These are phyloP conservation scores for Kodamaea nitidulidarum DNA, from an alignment of 805 yeast genomes.

Conservation along the genomic window DNA sequence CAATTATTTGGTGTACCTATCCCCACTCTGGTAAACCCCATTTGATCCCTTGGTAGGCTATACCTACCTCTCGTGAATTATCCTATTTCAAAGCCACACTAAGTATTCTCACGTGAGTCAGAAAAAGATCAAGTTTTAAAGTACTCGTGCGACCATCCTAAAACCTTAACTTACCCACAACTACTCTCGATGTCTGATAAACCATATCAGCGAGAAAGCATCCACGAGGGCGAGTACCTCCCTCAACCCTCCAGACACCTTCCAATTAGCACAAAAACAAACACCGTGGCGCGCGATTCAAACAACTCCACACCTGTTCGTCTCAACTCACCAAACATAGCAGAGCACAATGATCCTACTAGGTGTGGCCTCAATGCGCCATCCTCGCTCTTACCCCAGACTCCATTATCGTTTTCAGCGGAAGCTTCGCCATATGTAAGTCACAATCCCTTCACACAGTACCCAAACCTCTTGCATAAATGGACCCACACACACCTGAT, in stretches of 20 bases:
- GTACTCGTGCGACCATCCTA: too few relatives aligned
- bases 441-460: not conserved
- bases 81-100: not conserved
- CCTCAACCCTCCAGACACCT: constrained; percentile 23
- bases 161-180: too few relatives aligned
- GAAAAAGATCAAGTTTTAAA: too few relatives aligned
- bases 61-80: too few relatives aligned
- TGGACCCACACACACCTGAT: constrained; percentile 77
- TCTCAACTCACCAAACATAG: constrained; percentile 20
- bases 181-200: constrained; percentile 4
- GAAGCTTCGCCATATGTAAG: constrained; percentile 5
- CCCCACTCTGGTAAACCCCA: too few relatives aligned
- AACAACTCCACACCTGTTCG: constrained; percentile 18
- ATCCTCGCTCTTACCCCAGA: constrained; percentile 4
- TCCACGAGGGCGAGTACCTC: constrained; percentile 35
- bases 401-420: constrained; percentile 5
- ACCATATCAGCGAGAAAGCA: constrained; percentile 15
- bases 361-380: constrained; percentile 1
- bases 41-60: too few relatives aligned
- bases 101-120: not conserved
- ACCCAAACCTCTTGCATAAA: constrained; percentile 42
- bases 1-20: too few relatives aligned
- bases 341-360: not conserved
- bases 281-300: constrained; percentile 13
- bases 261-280: constrained; percentile 24